Base-by-base conservation (phyloP, 2,329 filamentous ascomycete species). In the Aureobasidium subglaciale region DNA sequence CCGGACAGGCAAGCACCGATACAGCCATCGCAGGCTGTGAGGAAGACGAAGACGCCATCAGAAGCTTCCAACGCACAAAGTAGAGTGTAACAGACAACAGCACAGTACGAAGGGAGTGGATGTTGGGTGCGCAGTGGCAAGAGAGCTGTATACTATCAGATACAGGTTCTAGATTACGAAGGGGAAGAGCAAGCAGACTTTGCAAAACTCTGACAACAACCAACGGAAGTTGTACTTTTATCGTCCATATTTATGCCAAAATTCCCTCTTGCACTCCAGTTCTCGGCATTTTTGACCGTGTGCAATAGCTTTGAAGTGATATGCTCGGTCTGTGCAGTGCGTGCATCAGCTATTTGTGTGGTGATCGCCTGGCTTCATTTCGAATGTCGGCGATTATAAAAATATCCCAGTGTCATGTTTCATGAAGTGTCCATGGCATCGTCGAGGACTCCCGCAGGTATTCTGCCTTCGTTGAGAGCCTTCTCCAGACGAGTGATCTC, bases 401-500 rank as follows among this genome's bases (percentile, higher is more conserved):
- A n/a, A 38, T 10, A 10, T n/a, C 5, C n/a, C 18, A 22, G n/a
- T 18, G 30, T 13, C 9, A 24, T 3, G 13, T 15, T 37, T 69
- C 65, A 69, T 29, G 64, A 67, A 57, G 67, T 63, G 48, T 69
- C 66, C 67, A 68, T 68, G 16, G 50, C 62, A 46, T 63, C 64
- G 9, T 63, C 64, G 37, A 59, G 59, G 1, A 68, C 59, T 11
- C 64, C 66, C 24, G 61, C 48, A 2, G 92, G 92, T 70, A 97
- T 79, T 66, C 88, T 79, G 1, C 93, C 93, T 70, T 97, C 92
- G 60, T 88, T 88, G 62, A 97, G 74, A 71, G 93, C 89, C 76
- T 92, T 95, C 76, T 99, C 93, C 67, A 99, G 71, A 62, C 83
- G 80, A 56, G 89, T 86, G 68, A 99, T 95, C 74, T 97, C 93